These are phyloP conservation scores for Datura wrightii DNA, from an alignment of 257 asterid genomes.

Conservation along the genomic window DNA sequence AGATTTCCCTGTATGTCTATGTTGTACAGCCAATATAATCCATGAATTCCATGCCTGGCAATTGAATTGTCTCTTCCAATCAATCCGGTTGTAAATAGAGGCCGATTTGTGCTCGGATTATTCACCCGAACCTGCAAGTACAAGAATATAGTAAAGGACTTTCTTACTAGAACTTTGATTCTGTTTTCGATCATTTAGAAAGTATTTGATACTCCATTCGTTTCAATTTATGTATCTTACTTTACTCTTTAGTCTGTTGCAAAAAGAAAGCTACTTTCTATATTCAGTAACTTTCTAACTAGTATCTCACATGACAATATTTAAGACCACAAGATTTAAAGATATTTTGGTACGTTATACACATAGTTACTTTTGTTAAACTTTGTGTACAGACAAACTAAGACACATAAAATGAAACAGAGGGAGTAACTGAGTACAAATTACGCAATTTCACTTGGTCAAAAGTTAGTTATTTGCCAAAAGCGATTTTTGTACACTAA, in stretches of 20 bases:
- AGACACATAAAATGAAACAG: neutral
- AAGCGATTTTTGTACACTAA: neutral
- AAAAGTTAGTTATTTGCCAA: neutral
- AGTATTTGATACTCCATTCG: neutral
- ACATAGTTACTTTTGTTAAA: neutral
- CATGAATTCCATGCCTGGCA: conserved; percentile 8
- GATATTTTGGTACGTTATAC: neutral
- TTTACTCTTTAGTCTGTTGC: neutral
- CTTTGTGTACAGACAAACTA: neutral
- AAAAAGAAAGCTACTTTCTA: neutral
- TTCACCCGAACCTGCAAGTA: neutral
- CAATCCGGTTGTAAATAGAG: neutral
- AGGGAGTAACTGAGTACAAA: neutral
- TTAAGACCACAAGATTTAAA: neutral
- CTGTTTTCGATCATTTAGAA: neutral
- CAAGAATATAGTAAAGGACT: neutral
- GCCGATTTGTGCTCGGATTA: neutral
- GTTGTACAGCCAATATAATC: conserved; percentile 16
- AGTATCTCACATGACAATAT: neutral
- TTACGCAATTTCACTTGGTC: neutral
- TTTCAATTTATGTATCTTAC: neutral
- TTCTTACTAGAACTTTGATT: neutral
- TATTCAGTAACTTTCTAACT: neutral
- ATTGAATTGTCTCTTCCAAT: conserved; percentile 2
- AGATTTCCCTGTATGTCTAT: neutral